Evolutionary conservation across 2,329 filamentous ascomycete genomes (phyloP).

Genomic region (Aureobasidium vineae): DNA sequence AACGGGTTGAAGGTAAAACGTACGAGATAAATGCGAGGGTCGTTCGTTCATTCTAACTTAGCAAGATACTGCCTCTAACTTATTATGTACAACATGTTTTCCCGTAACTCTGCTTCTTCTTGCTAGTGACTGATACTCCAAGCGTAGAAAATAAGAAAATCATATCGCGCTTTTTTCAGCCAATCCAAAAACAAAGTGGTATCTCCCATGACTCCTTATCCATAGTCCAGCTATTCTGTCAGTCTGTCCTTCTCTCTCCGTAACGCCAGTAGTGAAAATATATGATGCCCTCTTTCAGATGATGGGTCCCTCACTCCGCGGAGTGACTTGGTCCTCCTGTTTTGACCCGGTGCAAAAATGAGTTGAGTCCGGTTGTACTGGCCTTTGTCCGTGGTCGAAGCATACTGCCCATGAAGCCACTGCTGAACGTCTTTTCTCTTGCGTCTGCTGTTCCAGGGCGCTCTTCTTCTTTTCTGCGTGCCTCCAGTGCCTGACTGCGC

Average conservation of each 20-base stretch:
- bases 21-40: background rate
- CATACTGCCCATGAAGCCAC: conserved; percentile 12
- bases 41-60: conserved; percentile 1
- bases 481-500: conserved; percentile 80
- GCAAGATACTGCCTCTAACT: background rate
- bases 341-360: conserved; percentile 7
- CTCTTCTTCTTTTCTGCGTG: conserved; percentile 38
- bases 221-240: background rate
- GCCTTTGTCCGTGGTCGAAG: conserved; percentile 11
- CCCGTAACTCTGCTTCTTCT: background rate
- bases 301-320: background rate
- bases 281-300: background rate
- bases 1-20: too few relatives aligned
- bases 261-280: background rate
- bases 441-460: background rate
- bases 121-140: background rate
- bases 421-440: background rate
- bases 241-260: background rate
- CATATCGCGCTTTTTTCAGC: background rate
- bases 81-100: conserved; percentile 13
- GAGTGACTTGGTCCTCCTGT: background rate
- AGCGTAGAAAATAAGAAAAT: background rate
- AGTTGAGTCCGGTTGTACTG: conserved; percentile 13
- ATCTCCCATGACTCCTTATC: conserved; percentile 2
- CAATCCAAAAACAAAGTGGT: conserved; percentile 17